Base-by-base conservation (phyloP, 495 filamentous ascomycete genomes). In the Penicillium diatomitis region DNA sequence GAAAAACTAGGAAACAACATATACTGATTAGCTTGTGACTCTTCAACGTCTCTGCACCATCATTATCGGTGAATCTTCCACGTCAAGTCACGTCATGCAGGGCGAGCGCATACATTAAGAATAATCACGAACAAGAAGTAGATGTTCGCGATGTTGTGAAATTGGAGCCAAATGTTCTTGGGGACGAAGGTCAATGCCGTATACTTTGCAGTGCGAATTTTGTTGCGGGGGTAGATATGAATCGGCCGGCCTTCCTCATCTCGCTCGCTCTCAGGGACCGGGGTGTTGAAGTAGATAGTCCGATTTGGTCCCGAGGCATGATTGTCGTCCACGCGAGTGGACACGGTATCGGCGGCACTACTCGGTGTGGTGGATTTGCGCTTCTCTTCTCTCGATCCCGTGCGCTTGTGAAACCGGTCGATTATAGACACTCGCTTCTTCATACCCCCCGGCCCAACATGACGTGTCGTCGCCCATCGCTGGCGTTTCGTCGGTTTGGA, bases 121-220 rank as follows among this genome's bases (percentile, higher is more conserved):
- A 99, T 91, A 64, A 95, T 91, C 52, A 92, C 79, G 69, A 96
- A 95, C 47, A 97, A 74, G 76, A 99, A 99, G 67, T 96, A 99
- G 36, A 97, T 82, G 66, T 97, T 99, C 46, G 94, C 94, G 55
- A 99, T 87, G 65, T 97, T 97, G 69, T 97, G 90, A 64, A 99
- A 97, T 66, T 99, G 94, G 49, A 92, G 84, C 78, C 82, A 99
- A 47, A 97, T 64, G 65, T 99, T 96, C 69, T 97, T 96, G 7
- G 94, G 94, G n/a, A 97, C 67, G 71, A 99, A 99, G 54, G 86
- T 94, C 45, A 99, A 68, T 9, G 94, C 82, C 4, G 94, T 97
- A 67, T 96, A 99, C 65, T 96, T 97, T 44, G 94, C 86, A 3
- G 94, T 99, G 35, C 94, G 79, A 61, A 99, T 95, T 72, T 99